Evolutionary conservation across 805 yeast species (phyloP).

Genomic region (Huiozyma naganishii): DNA sequence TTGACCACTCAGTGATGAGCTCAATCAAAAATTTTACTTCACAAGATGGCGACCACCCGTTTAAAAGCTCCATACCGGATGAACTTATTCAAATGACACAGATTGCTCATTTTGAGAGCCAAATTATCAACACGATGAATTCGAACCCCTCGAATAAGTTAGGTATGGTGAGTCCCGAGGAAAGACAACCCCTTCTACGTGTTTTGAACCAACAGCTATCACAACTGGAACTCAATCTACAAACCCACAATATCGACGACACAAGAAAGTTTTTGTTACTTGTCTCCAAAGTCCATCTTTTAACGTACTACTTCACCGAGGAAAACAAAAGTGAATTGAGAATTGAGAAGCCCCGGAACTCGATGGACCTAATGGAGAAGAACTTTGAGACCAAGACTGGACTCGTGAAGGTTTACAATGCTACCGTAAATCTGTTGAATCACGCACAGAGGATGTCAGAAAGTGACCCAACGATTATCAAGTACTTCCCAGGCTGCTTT

Average conservation of each 20-base stretch:
- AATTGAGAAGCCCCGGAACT: neutral
- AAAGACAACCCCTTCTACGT: constrained; percentile 63
- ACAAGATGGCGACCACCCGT: neutral
- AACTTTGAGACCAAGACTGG: constrained; percentile 60
- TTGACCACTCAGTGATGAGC: constrained; percentile 57
- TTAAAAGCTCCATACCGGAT: constrained; percentile 33
- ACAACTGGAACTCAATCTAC: constrained; percentile 47
- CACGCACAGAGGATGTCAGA: constrained; percentile 56
- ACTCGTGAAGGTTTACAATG: constrained; percentile 64
- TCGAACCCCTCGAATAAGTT: constrained; percentile 56
- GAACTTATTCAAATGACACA: constrained; percentile 69
- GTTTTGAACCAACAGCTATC: constrained; percentile 64
- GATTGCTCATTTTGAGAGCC: constrained; percentile 78
- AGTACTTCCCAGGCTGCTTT: constrained; percentile 74
- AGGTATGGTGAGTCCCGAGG: constrained; percentile 56
- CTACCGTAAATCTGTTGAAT: constrained; percentile 58
- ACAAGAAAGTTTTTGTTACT: constrained; percentile 57
- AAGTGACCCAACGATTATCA: constrained; percentile 51
- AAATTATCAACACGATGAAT: constrained; percentile 66
- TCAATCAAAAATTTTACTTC: constrained; percentile 28
- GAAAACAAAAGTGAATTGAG: neutral
- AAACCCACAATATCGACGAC: constrained; percentile 40
- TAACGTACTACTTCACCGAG: constrained; percentile 56
- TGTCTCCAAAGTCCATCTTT: constrained; percentile 69
- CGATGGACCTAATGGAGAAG: constrained; percentile 11